Evolutionary conservation across 805 yeast species (phyloP), one percentile per base, ranked within the genome.

Genomic region (Sugiyamaella chiloensis): DNA sequence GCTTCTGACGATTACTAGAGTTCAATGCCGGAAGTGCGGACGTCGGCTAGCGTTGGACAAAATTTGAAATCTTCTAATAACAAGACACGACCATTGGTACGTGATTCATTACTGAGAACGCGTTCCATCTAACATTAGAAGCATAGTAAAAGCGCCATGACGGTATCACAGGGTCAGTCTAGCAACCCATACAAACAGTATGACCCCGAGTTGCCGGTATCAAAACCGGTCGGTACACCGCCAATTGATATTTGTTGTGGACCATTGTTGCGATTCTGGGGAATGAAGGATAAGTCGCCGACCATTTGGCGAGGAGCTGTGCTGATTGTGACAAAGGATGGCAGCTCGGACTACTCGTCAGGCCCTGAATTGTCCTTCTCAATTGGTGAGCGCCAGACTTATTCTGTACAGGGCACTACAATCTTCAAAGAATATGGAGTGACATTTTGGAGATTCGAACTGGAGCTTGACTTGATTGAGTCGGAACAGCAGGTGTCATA

Each of bases 191-290:
- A 24, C 21, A 40, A 26, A 12, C 20, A 7, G 16, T 14, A 21
- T 2, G 49, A 46, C 32, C 49, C 44, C 3, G 35, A 27, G 5
- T 26, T 24, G 5, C 49, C 49, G 8, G 40, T 19, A 16, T 47
- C 46, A 11, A 17, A 11, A 14, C 50, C 49, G 11, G 43, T 42
- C 5, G 61, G 61, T 3, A 40, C 46, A 17, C 61, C 60, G 4
- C 46, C 53, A 9, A 40, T 58, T 19, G 54, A 58, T 30, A 58
- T 58, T 34, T 54, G 50, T 42, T 58, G 61, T 36, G 98, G 98
- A 1, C 98, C 98, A 0, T 69, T 83, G 24, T 66, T 90, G 42
- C 72, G 93, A 48, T 75, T 83, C 41, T 67, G 80, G 50, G 89
- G 84, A 5, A 78, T 84, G 40, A 67, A 72, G 37, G 88, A 85